These are phyloP conservation scores for Clonostachys chloroleuca DNA, from an alignment of 2,329 filamentous ascomycete species.

Conservation along the genomic window DNA sequence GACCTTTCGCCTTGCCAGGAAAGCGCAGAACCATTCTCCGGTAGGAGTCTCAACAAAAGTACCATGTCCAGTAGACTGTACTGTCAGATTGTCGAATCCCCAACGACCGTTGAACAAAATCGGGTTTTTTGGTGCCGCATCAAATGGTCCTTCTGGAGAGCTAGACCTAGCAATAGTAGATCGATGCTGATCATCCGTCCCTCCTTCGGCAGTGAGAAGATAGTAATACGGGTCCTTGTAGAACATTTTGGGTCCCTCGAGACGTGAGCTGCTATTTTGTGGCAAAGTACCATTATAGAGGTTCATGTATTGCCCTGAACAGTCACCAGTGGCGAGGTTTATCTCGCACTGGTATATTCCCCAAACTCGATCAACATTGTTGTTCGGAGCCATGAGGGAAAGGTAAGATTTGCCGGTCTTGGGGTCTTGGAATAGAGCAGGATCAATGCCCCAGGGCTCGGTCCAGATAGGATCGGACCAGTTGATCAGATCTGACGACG, in stretches of 20 bases:
- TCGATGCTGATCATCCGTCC: slow-evolving; percentile 33
- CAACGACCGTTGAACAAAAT: slow-evolving; percentile 12
- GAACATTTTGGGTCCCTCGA: slow-evolving; percentile 27
- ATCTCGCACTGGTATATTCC: slow-evolving; percentile 14
- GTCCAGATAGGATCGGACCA: slow-evolving; percentile 30
- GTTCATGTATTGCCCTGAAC: slow-evolving; percentile 9
- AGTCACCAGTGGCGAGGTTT: slow-evolving; percentile 8
- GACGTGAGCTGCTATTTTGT: slow-evolving; percentile 5
- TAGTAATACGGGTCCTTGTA: slow-evolving; percentile 40
- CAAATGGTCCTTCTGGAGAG: slow-evolving; percentile 35
- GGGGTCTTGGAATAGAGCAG: slow-evolving; percentile 8
- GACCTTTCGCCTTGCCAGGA: slow-evolving; percentile 10
- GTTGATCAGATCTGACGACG: slow-evolving; percentile 9
- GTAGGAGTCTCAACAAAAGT: slow-evolving; percentile 11
- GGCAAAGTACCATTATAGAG: slow-evolving; percentile 14
- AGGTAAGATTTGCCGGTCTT: slow-evolving; percentile 8
- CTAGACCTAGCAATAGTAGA: slow-evolving; percentile 35
- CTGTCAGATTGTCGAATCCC: slow-evolving; percentile 6
- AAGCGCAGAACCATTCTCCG: slow-evolving; percentile 12
- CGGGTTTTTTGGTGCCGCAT: slow-evolving; percentile 28
- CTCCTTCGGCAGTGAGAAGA: slow-evolving; percentile 43
- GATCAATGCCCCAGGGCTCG: slow-evolving; percentile 10
- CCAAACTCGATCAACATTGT: slow-evolving; percentile 13
- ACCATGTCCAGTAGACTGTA: slow-evolving; percentile 12
- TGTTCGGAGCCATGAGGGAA: slow-evolving; percentile 12